Evolutionary conservation across 768 basidiomycete genomes (phyloP), one percentile per base, ranked within the genome.

Genomic region (Roridomyces roridus): DNA sequence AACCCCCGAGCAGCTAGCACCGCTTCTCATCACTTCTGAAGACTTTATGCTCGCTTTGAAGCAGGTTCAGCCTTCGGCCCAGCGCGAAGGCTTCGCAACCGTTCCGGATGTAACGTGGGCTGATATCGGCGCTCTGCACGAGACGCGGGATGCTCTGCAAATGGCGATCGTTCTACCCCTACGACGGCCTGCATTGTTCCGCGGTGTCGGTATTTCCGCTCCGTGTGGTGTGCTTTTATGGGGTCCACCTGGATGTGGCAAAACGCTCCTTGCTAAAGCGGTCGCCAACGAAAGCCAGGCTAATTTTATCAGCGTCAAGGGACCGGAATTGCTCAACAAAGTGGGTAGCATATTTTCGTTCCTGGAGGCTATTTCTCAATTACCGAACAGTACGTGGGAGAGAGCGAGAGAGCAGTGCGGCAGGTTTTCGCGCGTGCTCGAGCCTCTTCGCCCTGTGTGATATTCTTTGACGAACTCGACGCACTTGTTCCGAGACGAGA

Each of bases 151-250:
- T 55, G 96, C 97, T 70, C 79, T 99, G 36, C 94, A 96, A 65
- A 97, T 98, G 95, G 92, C 94, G 14, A 93, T 99, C 63, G 96
- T 99, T 4, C 92, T 97, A 66, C 96, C 97, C 6, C 95, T 98
- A 63, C 81, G 85, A 45, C 78, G 92, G 28, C 96, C 97, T 0
- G 94, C 94, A 66, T 70, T 98, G 3, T 99, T 99, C 73, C 85
- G 75, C 42, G 83, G 83, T 10, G 91, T 98, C 1, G 97, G 97
- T 6, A 94, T 99, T 59, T 86, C 88, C 26, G 92, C 93, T 0
- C 87, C 94, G 0, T 95, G 94, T 67, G 97, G 96, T 0, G 97
- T 98, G 3, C 75, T 98, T 29, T 74, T 98, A n/a, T 98, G 97
- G 97, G 97, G 97, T 26, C 97, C 97, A 23, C 96, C 97, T 0